Conservation (phyloP, 2,329 filamentous ascomycete species). For the Aspergillus aculeatus region DNA sequence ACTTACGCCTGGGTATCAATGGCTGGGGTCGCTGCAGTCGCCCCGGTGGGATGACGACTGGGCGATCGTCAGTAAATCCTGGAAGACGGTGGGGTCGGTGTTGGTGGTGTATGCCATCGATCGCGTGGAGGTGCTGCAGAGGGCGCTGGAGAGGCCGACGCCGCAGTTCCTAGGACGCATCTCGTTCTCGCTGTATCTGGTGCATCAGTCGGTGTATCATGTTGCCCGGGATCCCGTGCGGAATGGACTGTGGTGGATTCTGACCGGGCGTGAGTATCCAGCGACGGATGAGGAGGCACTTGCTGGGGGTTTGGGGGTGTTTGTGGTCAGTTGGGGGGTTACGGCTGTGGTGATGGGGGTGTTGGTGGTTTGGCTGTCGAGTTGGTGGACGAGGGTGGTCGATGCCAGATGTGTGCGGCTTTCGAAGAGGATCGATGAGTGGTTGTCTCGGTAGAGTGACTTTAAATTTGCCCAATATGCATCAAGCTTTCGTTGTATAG, state of each 20-base stretch:
- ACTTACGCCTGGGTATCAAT: not conserved
- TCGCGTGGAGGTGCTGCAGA: not conserved
- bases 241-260: conserved; percentile 15
- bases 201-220: conserved; percentile 25
- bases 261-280: conserved; percentile 15
- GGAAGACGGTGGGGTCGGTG: not conserved
- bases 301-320: conserved; percentile 8
- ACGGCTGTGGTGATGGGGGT: conserved; percentile 16
- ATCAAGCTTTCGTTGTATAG: no score
- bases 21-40: not conserved
- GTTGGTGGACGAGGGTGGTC: conserved; percentile 22
- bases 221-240: conserved; percentile 17
- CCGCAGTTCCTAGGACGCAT: conserved; percentile 31
- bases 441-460: not conserved
- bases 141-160: conserved; percentile 9
- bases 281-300: conserved; percentile 11
- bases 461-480: no score
- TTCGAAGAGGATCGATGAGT: conserved; percentile 19
- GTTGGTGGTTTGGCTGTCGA: conserved; percentile 12
- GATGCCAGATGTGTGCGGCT: conserved; percentile 21
- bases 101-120: not conserved
- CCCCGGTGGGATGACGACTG: not conserved
- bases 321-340: conserved; percentile 18
- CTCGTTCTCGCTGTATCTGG: conserved; percentile 33
- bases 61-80: not conserved